Conservation (phyloP, 164 flowering plant genomes). For the Malania oleifera region DNA sequence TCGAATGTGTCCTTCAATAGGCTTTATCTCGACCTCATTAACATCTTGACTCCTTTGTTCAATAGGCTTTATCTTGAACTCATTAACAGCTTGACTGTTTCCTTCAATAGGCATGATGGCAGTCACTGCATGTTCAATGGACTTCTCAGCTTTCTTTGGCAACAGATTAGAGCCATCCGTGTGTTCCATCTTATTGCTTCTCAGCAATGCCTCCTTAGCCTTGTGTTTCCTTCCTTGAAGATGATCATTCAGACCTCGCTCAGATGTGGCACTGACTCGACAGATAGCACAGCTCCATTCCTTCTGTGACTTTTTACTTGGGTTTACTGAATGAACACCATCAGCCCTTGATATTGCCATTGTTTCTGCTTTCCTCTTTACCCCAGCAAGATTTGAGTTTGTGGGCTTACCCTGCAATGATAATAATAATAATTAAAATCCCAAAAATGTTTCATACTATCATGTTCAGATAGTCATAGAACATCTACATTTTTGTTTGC, state of each 20-base stretch:
- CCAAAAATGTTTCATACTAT: no score
- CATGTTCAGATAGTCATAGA: no score
- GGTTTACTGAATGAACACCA: background rate
- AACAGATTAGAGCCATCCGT: background rate
- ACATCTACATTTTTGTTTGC: no score
- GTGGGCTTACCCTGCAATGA: slow-evolving; percentile 24
- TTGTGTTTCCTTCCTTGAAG: slow-evolving; percentile 32
- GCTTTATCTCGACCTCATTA: no score
- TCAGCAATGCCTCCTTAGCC: slow-evolving; percentile 23
- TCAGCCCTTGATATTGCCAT: background rate
- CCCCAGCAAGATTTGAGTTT: slow-evolving; percentile 10
- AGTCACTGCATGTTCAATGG: background rate
- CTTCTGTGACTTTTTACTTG: slow-evolving; percentile 14
- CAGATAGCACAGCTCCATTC: slow-evolving; percentile 35
- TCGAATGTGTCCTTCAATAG: no score
- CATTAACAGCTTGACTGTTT: no score
- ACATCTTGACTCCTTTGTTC: background rate
- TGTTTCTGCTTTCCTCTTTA: slow-evolving; percentile 14
- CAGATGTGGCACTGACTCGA: slow-evolving; percentile 25
- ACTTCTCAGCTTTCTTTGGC: background rate
- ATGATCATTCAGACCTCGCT: slow-evolving; percentile 23
- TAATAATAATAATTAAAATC: background rate
- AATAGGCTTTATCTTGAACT: no score
- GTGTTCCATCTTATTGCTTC: background rate
- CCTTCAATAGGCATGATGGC: background rate